These are phyloP conservation scores for Schizophyllum commune DNA, from an alignment of 1,284 basidiomycete genomes.

Conservation along the genomic window DNA sequence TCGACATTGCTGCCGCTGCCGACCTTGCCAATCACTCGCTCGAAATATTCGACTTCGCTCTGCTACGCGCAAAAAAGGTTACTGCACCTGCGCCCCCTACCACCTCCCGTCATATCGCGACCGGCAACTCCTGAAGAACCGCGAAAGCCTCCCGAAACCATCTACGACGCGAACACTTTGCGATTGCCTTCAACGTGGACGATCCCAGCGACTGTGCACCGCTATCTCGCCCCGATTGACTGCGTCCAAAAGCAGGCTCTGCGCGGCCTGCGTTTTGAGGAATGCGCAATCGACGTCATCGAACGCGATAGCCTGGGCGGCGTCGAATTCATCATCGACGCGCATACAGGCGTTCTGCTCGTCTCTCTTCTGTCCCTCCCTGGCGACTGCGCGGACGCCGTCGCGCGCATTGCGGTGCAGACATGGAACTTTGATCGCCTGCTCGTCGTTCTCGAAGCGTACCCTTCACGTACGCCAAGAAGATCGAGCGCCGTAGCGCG, in stretches of 20 bases:
- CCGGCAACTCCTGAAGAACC: constrained; percentile 1
- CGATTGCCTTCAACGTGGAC: constrained; percentile 28
- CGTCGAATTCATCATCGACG: constrained; percentile 39
- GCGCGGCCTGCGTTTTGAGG: constrained; percentile 33
- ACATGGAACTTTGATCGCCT: constrained; percentile 55
- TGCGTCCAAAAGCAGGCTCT: constrained; percentile 58
- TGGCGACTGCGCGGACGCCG: constrained; percentile 34
- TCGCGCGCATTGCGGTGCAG: constrained; percentile 29
- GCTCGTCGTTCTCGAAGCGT: constrained; percentile 59
- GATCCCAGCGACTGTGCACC: constrained; percentile 35
- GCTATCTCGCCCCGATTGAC: constrained; percentile 59
- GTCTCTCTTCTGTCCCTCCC: constrained; percentile 15
- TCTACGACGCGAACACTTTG: constrained; percentile 44
- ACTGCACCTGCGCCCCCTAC: constrained; percentile 10
- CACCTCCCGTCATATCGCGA: constrained; percentile 11
- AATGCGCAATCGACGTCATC: constrained; percentile 44
- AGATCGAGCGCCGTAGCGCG: constrained; percentile 9
- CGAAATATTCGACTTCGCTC: constrained; percentile 27
- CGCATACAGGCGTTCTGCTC: background rate
- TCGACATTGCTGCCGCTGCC: background rate
- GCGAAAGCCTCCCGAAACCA: constrained; percentile 27
- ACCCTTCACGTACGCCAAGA: constrained; percentile 36
- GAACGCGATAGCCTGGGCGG: constrained; percentile 52
- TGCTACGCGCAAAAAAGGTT: constrained; percentile 28
- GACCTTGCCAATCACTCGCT: constrained; percentile 23